Evolutionary conservation across 768 basidiomycete species (phyloP).

Genomic region (Pleurotus platypus): DNA sequence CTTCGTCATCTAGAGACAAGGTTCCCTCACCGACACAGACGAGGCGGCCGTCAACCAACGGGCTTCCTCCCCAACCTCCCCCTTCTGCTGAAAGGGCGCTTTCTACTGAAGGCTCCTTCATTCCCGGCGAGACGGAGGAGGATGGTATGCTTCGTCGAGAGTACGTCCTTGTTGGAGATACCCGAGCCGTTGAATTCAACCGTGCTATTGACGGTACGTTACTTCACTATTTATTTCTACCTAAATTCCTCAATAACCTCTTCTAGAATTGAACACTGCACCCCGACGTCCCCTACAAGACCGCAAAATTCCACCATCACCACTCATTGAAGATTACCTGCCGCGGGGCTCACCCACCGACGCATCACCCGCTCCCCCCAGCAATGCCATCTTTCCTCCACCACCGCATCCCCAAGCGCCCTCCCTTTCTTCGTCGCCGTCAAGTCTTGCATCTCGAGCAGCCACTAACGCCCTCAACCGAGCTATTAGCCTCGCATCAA

Average conservation of each 20-base stretch:
- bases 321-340: constrained; percentile 42
- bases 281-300: constrained; percentile 61
- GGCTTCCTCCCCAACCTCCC: constrained; percentile 3
- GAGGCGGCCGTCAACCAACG: constrained; percentile 15
- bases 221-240: neutral
- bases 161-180: constrained; percentile 93
- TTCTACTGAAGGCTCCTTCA: constrained; percentile 60
- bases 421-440: constrained; percentile 65
- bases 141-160: constrained; percentile 78
- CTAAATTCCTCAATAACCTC: neutral
- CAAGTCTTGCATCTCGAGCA: constrained; percentile 53
- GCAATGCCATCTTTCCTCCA: constrained; percentile 66
- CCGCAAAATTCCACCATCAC: constrained; percentile 44
- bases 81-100: constrained; percentile 25
- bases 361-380: constrained; percentile 24
- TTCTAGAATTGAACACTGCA: constrained; percentile 57
- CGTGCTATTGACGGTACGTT: constrained; percentile 82
- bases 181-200: constrained; percentile 87
- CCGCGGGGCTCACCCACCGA: constrained; percentile 20
- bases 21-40: constrained; percentile 18
- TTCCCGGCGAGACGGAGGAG: constrained; percentile 83
- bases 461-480: constrained; percentile 75
- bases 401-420: constrained; percentile 52
- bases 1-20: constrained; percentile 20
- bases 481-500: constrained; percentile 76